Base-by-base conservation (phyloP, 306 rosid species). In the Cucurbita maxima region DNA sequence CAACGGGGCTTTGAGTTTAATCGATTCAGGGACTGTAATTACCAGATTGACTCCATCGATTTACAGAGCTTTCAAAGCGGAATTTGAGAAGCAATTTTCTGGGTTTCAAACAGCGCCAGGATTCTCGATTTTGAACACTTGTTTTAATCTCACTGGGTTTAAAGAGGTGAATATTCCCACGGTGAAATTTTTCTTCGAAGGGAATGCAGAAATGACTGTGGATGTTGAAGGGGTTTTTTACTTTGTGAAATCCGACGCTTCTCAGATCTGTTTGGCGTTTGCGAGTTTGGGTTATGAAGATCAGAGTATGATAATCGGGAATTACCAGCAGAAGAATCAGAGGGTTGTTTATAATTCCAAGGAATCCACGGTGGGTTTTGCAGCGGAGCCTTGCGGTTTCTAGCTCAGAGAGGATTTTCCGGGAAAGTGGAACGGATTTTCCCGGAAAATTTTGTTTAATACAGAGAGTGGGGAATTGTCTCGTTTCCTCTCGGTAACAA, bases 1-100 rank as follows among this genome's bases (percentile, higher is more conserved):
- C 16, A 8, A 59, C 5, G 88, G 92, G 59, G 53, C 85, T 18
- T 22, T 90, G 64, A 47, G 37, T 25, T 22, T 68, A 48, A 83
- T 93, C 63, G 97, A 93, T 73, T 93, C 98, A 0, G 98, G 97
- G 38, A 93, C 98, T 8, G 90, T 88, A 53, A 93, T 93, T 40
- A 73, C 96, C 14, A 86, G 98, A 75, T 78, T 93, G 11, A 57
- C 87, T 63, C 93, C 96, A 30, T 83, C 93, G 16, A 63, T 87
- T 30, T 93, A 87, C 82, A 80, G 76, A 75, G 90, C 90, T 64
- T 55, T 93, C 56, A 84, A 85, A 76, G 78, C 68, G 60, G 94
- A 88, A 82, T 93, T 93, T 76, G 63, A 79, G 82, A 88, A 80
- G 58, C 97, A 93, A 60, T 87, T 88, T 72, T 77, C 88, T 0